Evolutionary conservation across 352 stramenopile genomes (phyloP).

Genomic region (Globisporangium splendens): DNA sequence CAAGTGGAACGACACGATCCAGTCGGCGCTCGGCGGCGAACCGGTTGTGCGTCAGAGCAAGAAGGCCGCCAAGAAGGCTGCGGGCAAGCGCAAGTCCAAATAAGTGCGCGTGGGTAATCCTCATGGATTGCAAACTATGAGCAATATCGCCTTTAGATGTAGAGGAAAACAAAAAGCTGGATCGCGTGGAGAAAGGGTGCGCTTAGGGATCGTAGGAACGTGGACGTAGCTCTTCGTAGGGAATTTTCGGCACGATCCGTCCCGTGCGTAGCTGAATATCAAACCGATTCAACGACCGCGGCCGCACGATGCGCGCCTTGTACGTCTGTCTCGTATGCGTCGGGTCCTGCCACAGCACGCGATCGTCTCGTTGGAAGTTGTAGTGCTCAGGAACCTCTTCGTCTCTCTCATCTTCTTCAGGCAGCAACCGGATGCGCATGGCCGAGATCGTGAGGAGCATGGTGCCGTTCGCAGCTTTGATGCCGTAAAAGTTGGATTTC

Average conservation of each 20-base stretch:
- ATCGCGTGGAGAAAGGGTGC: constrained; percentile 9
- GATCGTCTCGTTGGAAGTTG: constrained; percentile 29
- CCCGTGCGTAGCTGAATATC: constrained; percentile 49
- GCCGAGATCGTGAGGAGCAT: constrained; percentile 42
- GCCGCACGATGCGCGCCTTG: constrained; percentile 36
- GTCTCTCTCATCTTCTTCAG: constrained; percentile 6
- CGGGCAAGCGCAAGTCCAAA: constrained; percentile 65
- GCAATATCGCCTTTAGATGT: no score
- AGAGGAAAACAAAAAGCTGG: no score
- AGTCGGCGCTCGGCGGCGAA: constrained; percentile 60
- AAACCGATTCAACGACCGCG: constrained; percentile 37
- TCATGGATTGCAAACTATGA: not conserved
- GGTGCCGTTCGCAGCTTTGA: constrained; percentile 39
- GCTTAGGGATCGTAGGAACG: constrained; percentile 16
- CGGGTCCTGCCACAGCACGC: constrained; percentile 31
- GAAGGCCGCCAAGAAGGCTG: constrained; percentile 65
- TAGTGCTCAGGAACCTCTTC: constrained; percentile 9
- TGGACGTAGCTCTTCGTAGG: constrained; percentile 35
- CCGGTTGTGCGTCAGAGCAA: constrained; percentile 44
- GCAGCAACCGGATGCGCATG: constrained; percentile 37
- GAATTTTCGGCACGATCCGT: constrained; percentile 35
- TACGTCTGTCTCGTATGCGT: constrained; percentile 25
- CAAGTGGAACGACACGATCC: constrained; percentile 79
- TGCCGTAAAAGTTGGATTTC: constrained; percentile 53
- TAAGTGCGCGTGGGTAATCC: constrained; percentile 22